Evolutionary conservation across 2,329 filamentous ascomycete species (phyloP).

Genomic region (Scleromitrula shiraiana): DNA sequence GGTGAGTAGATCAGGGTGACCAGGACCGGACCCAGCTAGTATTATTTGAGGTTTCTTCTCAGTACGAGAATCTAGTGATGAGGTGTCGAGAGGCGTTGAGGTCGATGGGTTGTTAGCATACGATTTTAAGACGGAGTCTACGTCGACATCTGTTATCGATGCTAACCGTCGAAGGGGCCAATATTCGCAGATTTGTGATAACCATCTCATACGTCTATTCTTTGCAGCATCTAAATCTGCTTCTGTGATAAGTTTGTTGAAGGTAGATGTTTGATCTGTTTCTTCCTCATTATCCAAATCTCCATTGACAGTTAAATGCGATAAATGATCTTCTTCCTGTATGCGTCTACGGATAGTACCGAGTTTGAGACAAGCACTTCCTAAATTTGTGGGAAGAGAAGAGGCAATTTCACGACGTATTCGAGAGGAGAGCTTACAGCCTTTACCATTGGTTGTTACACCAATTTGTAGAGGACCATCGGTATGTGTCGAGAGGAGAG

Average conservation of each 20-base stretch:
- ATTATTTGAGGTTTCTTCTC: constrained; percentile 62
- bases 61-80: constrained; percentile 22
- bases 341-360: constrained; percentile 65
- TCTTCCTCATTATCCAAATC: constrained; percentile 40
- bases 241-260: constrained; percentile 75
- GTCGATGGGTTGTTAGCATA: constrained; percentile 42
- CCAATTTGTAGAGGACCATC: constrained; percentile 92
- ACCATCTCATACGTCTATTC: constrained; percentile 80
- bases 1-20: constrained; percentile 86
- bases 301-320: constrained; percentile 24
- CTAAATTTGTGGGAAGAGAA: constrained; percentile 66
- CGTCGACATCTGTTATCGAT: constrained; percentile 69
- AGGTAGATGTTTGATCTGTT: constrained; percentile 66
- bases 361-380: constrained; percentile 66
- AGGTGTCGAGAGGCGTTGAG: constrained; percentile 25
- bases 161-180: constrained; percentile 86
- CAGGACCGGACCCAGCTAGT: constrained; percentile 85
- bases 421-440: constrained; percentile 85
- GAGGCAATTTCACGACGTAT: constrained; percentile 84
- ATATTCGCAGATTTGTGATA: constrained; percentile 95
- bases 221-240: constrained; percentile 67
- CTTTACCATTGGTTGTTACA: constrained; percentile 88
- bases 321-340: constrained; percentile 61
- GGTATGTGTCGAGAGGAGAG: constrained; percentile 77
- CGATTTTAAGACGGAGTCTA: constrained; percentile 65